Evolutionary conservation across 108 stramenopile species (phyloP), one percentile per base, ranked within the genome.

Genomic region (Aurantiochytrium sp.): DNA sequence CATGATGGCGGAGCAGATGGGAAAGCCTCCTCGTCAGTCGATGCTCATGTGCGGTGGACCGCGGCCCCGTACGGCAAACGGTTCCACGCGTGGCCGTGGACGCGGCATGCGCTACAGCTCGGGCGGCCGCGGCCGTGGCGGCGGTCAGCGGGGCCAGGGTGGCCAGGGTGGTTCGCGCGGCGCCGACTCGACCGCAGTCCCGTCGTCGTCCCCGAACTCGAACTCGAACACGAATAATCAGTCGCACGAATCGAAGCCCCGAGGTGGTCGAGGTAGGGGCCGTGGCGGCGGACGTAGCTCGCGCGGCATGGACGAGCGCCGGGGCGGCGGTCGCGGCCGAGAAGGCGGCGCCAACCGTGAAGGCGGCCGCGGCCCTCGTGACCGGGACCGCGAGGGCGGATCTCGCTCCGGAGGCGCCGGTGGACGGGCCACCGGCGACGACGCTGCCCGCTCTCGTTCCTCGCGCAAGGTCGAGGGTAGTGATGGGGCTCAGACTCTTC

Each of bases 391-490:
- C 49, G 76, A 53, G 19, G 49, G 76, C 23, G 76, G 76, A 83
- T 21, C 49, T 6, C 76, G 76, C 76, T n/a, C 49, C 25, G 76
- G 76, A 18, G 35, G 64, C 18, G 64, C 64, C 42, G n/a, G 21
- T 69, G 76, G 18, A 83, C 44, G 28, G 49, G 14, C 76, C 35
- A 69, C 25, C 14, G 64, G 42, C 35, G 42, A 69, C 8, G 42
- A 28, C 25, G 1, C 35, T 0, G 64, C 14, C 25, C 64, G 35
- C 35, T 42, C 35, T 3, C 64, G 35, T 23, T 6, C 12, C 25
- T 83, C 76, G n/a, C 76, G 76, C n/a, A 83, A 83, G 51, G 76
- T 83, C 23, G 76, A 83, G 76, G 76, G 76, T 3, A 83, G 76
- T 23, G 76, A 83, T 83, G 76, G 76, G 19, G 76, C 76, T 0